Percentiles rank a stretch among this genome's conserved stretches.
Evolutionary conservation across 805 yeast genomes (phyloP).

Genomic region (Saccharomycopsis malanga): DNA sequence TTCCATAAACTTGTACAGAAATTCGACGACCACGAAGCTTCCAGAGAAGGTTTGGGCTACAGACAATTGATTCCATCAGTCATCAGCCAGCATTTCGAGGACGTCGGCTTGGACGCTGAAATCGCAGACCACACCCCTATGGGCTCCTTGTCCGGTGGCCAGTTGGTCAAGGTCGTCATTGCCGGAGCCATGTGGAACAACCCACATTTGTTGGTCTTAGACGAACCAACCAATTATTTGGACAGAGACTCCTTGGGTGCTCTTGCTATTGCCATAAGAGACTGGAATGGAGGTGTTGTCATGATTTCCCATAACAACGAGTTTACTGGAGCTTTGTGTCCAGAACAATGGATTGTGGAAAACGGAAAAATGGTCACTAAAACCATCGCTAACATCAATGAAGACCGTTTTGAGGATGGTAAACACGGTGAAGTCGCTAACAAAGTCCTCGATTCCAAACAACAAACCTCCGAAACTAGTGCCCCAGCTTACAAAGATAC

Average conservation of each 20-base stretch:
- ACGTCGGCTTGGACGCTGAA: constrained; percentile 94
- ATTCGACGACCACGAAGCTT: constrained; percentile 98
- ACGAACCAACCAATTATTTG: constrained; percentile 97
- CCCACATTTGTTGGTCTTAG: constrained; percentile 91
- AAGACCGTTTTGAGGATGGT: constrained; percentile 75
- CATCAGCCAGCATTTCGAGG: constrained; percentile 94
- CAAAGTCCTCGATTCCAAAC: constrained; percentile 39
- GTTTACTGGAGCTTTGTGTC: constrained; percentile 94
- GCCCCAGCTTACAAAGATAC: constrained; percentile 34
- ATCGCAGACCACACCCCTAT: constrained; percentile 97
- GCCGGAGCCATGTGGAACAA: constrained; percentile 99
- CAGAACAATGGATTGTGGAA: constrained; percentile 97
- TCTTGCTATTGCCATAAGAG: constrained; percentile 93
- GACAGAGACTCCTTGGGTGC: constrained; percentile 98
- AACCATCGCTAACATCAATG: constrained; percentile 71
- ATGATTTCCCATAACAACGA: constrained; percentile 98
- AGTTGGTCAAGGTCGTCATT: constrained; percentile 94
- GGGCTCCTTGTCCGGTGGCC: constrained; percentile 97
- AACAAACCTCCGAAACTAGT: constrained; percentile 39
- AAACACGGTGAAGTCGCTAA: constrained; percentile 51
- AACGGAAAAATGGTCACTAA: constrained; percentile 83
- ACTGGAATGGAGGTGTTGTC: constrained; percentile 97
- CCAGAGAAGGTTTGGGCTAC: constrained; percentile 95
- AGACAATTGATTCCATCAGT: constrained; percentile 89
- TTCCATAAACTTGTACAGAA: constrained; percentile 88